Conservation (phyloP, 768 basidiomycete genomes). For the Lyophyllum atratum region DNA sequence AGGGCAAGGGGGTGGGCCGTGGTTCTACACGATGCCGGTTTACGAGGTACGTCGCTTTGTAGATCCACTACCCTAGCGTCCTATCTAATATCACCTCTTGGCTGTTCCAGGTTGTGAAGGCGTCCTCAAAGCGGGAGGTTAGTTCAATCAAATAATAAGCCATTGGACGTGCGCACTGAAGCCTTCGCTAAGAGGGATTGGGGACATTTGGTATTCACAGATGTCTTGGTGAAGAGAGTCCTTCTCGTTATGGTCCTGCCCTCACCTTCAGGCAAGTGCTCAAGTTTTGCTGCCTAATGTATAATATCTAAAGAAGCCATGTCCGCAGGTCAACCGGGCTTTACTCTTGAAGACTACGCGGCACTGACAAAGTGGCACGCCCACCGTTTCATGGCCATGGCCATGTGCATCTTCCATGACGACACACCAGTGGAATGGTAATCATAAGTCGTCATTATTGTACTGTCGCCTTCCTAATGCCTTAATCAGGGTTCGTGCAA, state of each 20-base stretch:
- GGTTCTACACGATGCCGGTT: neutral
- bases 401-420: neutral
- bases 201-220: neutral
- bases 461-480: neutral
- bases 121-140: neutral
- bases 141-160: neutral
- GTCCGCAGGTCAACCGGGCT: neutral
- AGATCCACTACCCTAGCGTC: neutral
- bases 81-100: neutral
- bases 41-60: neutral
- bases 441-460: neutral
- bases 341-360: neutral
- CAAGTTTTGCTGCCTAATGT: too few relatives aligned
- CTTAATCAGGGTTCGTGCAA: neutral
- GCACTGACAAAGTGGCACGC: neutral
- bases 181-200: neutral
- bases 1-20: neutral
- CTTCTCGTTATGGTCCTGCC: neutral
- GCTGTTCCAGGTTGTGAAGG: neutral
- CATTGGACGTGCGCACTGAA: neutral
- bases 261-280: neutral
- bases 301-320: too few relatives aligned
- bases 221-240: neutral
- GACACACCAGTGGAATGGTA: neutral
- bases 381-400: neutral